phyloP scores from a whole-genome alignment of 805 yeast species.

The Ogataea philodendri region DNA sequence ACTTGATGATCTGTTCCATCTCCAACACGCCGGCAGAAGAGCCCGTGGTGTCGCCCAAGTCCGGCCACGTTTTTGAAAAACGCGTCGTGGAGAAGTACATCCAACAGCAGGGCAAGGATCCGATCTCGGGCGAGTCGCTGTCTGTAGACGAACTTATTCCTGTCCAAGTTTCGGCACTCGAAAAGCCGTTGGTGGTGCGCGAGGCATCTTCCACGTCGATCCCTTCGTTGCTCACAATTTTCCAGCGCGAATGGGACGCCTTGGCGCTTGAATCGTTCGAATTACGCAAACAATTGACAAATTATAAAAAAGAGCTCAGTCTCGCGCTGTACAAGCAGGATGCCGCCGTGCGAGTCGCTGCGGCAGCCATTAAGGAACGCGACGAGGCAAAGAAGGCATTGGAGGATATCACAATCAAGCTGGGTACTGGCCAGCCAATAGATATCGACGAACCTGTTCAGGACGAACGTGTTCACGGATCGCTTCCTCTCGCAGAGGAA shows the following conservation, averaged over 20 bases:
- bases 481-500: conserved; percentile 8
- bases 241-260: conserved; percentile 91
- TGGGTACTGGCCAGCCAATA: conserved; percentile 30
- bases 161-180: conserved; percentile 20
- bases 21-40: conserved; percentile 69
- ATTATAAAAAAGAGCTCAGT: conserved; percentile 69
- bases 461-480: conserved; percentile 2
- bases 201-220: conserved; percentile 56
- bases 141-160: conserved; percentile 55
- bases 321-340: conserved; percentile 80
- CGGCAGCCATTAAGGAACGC: conserved; percentile 68
- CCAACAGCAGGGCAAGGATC: conserved; percentile 67
- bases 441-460: conserved; percentile 23
- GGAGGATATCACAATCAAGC: conserved; percentile 48
- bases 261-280: conserved; percentile 76
- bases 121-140: conserved; percentile 65
- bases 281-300: conserved; percentile 66
- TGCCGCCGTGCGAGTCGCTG: conserved; percentile 86
- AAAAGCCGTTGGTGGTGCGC: conserved; percentile 19
- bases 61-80: conserved; percentile 70
- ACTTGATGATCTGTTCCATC: conserved; percentile 31
- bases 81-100: conserved; percentile 60
- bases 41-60: conserved; percentile 75
- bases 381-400: conserved; percentile 72
- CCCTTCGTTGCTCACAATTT: conserved; percentile 69